Base-by-base conservation (phyloP, 2,329 filamentous ascomycete species). In the Trichoderma afroharzianum region DNA sequence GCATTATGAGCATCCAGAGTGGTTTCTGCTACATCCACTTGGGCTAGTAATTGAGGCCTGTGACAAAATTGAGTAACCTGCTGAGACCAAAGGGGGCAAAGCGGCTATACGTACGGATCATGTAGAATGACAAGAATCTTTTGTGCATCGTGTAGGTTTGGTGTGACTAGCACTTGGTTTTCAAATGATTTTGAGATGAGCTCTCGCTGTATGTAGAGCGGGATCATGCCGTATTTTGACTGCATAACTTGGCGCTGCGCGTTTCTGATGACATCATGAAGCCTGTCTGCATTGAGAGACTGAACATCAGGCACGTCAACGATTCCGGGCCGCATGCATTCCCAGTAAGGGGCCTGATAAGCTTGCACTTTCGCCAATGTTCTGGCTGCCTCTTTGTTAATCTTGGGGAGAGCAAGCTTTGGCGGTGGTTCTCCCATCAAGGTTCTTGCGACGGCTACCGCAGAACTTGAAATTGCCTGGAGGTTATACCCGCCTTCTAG, bases 401-500 rank as follows among this genome's bases (percentile, higher is more conserved):
- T 84, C 71, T 85, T 85, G 8, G 88, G 85, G 2, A 91, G 80
- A 15, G 82, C 79, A 80, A 91, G 87, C 76, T 85, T 83, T 55
- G 88, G 87, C 3, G 96, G 96, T 12, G 95, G 93, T 77, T 99
- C 95, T 26, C 96, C 94, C 94, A 99, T 98, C 58, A 99, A 85
- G 0, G 95, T 98, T 72, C 91, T 90, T 1, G 94, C 96, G 1
- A 99, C 96, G 3, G 95, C 94, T 5, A 98, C 87, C 1, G 96
- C 95, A 5, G 96, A 98, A 71, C 93, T 91, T 0, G 96, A 97
- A 72, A 99, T 99, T 0, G 96, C 96, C 62, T 90, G 86, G 28
- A 99, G 88, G 77, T 98, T 98, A 82, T 99, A 99, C 9, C 96
- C 96, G 26, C 96, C 96, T 83, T 99, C 96, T 3, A 99, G 86